Evolutionary conservation across 2,329 filamentous ascomycete genomes (phyloP).

Genomic region (Aphanoascus verrucosus): DNA sequence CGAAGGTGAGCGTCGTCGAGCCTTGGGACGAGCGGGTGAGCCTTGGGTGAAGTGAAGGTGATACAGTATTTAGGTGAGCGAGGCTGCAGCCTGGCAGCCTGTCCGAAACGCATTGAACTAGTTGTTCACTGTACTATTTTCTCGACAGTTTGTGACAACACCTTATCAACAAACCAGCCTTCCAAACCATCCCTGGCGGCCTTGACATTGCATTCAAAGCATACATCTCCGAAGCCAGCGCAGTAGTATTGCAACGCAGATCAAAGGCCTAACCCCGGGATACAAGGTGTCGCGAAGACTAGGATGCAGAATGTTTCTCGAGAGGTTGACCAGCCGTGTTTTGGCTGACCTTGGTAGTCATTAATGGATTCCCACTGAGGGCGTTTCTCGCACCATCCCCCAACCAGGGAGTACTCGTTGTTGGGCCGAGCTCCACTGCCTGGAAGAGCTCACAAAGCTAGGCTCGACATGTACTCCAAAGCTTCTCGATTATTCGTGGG

Average conservation of each 20-base stretch:
- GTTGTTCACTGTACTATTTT: no score
- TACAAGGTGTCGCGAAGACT: conserved; percentile 15
- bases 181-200: no score
- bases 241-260: conserved; percentile 12
- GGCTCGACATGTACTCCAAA: conserved; percentile 10
- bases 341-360: background rate
- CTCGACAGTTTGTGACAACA: no score
- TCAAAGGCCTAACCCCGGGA: conserved; percentile 12
- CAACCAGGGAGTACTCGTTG: background rate
- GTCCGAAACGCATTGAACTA: no score
- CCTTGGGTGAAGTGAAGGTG: no score
- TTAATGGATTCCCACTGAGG: background rate
- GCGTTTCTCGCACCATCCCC: background rate
- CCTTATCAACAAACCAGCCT: no score
- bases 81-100: no score
- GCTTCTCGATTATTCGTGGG: background rate
- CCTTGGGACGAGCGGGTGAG: no score
- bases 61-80: no score
- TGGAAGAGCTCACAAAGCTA: conserved; percentile 5
- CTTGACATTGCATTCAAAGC: background rate
- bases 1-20: no score
- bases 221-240: conserved; percentile 9
- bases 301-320: conserved; percentile 14
- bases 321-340: background rate
- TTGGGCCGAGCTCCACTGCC: background rate